Evolutionary conservation across 2,329 filamentous ascomycete species (phyloP), one percentile per base, ranked within the genome.

Genomic region (Fusarium poae): DNA sequence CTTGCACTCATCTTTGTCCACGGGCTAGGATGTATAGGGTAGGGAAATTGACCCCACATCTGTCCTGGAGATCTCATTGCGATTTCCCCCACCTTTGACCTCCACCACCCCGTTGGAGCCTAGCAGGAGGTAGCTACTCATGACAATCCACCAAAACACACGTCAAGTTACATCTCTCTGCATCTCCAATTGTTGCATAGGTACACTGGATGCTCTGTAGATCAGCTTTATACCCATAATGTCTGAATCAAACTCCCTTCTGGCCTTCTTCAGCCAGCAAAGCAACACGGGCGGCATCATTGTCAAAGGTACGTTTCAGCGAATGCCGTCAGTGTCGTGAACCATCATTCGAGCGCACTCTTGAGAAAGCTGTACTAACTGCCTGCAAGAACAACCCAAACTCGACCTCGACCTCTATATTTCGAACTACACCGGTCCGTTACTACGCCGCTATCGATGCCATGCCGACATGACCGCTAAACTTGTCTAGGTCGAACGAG

Each of bases 381-480:
- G 18, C 35, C 35, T 42, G 62, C 18, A 53, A 95, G 92, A 93
- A 48, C 80, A 87, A 9, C 94, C 95, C 12, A 97, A 95, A 77
- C 91, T 98, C 72, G 96, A 98, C 74, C 86, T 99, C 42, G 93
- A 97, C 65, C 88, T 91, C 37, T 98, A 97, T 79, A 91, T 97
- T 50, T 86, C 91, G 70, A 97, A 97, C 77, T 99, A 98, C 80
- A 86, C 84, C 77, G 93, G 94, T 94, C 81, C 45, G 82, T 51
- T 30, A 21, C 39, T 3, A 18, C 70, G 8, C 46, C 34, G 13
- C 30, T 45, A 21, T 50, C 23, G 15, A 30, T 48, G 13, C 18
- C 7, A n/a, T 32, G n/a, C 39, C 25, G 32, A 30, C 23, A 37
- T 35, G 55, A 35, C 18, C 15, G 49, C 68, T 74, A 43, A 72